Base-by-base conservation (phyloP, 2,329 filamentous ascomycete species). In the Amauroascus niger region DNA sequence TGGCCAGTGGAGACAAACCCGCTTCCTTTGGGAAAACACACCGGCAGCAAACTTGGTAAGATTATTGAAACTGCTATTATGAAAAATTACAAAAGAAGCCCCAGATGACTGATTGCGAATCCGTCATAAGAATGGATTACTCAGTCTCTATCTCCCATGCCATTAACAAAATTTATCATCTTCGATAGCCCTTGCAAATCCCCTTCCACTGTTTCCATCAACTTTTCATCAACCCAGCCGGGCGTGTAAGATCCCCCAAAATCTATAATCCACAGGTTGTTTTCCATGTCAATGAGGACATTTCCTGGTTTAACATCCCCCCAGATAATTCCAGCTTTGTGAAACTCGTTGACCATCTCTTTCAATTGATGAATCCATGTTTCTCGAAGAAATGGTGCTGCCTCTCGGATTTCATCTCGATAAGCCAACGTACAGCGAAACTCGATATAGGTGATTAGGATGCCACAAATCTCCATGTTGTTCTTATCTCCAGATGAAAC, bases 251-350 rank as follows among this genome's bases (percentile, higher is more conserved):
- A 16, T 11, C 54, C 54, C 6, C 54, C 62, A 51, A 65, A 65
- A 51, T 64, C 63, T 32, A 62, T 58, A 28, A 65, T 52, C 62
- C 62, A 64, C 32, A 53, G 16, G 50, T 61, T 40, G 22, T 54
- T 54, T 2, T 60, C 32, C 39, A 48, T 54, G 44, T 64, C 63
- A 50, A 65, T 57, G 24, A 65, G 49, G 28, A 64, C 52, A 55
- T 65, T 65, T 13, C 58, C 60, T 16, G 62, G 57, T 54, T 63
- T 64, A 22, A 58, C 61, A 57, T 65, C 63, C 13, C 62, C 63
- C 61, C 61, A 64, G 30, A 64, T 16, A 45, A 45, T 30, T 16
- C 41, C 41, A 28, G 41, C 41, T 32, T 44, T 30, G 1, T 52
- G 39, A 52, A 57, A 18, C 28, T 46, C 44, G 20, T 43, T 43